Evolutionary conservation across 139 green algal genomes (phyloP).

Genomic region (Trebouxia sp.): DNA sequence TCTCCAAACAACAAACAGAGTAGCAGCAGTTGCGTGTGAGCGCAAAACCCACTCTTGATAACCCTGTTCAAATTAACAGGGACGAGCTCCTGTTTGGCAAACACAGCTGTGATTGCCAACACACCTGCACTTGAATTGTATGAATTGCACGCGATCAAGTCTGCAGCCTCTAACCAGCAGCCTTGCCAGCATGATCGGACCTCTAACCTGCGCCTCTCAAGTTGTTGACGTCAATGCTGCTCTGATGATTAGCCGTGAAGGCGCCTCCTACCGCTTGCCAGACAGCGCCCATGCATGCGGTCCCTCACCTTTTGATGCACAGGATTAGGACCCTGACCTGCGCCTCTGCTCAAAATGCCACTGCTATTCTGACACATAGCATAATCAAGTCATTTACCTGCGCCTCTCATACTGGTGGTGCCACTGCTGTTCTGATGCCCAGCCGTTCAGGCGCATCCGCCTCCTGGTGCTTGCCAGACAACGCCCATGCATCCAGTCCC

Average conservation of each 20-base stretch:
- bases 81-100: too few species aligned
- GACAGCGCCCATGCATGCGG: too few species aligned
- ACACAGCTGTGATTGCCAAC: too few species aligned
- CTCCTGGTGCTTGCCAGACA: neutral
- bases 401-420: neutral
- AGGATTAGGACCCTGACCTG: too few species aligned
- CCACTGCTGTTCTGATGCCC: slow-evolving; percentile 15
- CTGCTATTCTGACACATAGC: neutral
- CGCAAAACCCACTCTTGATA: too few species aligned
- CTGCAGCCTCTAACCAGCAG: neutral
- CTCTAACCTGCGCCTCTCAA: neutral
- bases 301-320: neutral
- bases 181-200: neutral
- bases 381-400: neutral
- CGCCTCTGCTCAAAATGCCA: neutral
- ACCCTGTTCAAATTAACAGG: too few species aligned
- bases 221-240: neutral
- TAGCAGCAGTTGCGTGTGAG: too few species aligned
- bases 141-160: neutral
- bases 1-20: too few species aligned
- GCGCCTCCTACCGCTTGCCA: neutral
- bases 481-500: neutral
- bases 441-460: neutral
- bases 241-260: neutral
- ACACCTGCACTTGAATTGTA: too few species aligned